phyloP scores from a whole-genome alignment of 2,329 filamentous ascomycete genomes.

The Aspergillus novoparasiticus region DNA sequence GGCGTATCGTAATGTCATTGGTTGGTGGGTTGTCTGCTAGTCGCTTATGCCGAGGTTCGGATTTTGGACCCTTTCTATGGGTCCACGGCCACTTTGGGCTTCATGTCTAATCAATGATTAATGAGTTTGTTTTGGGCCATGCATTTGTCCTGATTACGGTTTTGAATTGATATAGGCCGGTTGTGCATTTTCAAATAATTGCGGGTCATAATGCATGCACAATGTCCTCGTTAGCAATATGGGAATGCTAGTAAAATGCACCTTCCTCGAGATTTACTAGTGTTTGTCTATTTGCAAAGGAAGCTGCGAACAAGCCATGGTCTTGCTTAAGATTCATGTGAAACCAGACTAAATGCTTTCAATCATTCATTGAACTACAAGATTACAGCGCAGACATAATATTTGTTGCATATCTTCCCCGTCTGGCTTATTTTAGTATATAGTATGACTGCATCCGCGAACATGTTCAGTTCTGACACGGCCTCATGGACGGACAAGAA shows the following conservation, averaged over 20 bases:
- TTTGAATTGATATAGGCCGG: background rate
- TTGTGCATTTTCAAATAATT: background rate
- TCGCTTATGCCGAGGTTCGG: background rate
- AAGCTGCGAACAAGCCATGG: background rate
- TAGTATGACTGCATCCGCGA: background rate
- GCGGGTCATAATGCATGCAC: background rate
- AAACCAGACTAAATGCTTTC: background rate
- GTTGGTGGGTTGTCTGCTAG: background rate
- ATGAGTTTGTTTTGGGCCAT: background rate
- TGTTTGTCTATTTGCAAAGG: background rate
- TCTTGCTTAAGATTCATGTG: background rate
- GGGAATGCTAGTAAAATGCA: background rate
- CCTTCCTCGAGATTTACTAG: background rate
- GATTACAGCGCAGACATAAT: background rate
- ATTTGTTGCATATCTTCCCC: background rate
- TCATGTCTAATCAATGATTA: background rate
- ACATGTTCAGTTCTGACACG: slow-evolving; percentile 1
- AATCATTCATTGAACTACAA: background rate
- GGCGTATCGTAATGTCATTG: background rate
- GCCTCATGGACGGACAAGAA: background rate
- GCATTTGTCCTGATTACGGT: background rate
- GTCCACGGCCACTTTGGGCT: background rate
- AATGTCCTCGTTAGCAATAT: too few relatives aligned
- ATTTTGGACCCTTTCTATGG: background rate
- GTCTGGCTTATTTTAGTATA: background rate